Evolutionary conservation across 1,284 basidiomycete species (phyloP), one percentile per base, ranked within the genome.

Genomic region (Fomitopsis betulina): DNA sequence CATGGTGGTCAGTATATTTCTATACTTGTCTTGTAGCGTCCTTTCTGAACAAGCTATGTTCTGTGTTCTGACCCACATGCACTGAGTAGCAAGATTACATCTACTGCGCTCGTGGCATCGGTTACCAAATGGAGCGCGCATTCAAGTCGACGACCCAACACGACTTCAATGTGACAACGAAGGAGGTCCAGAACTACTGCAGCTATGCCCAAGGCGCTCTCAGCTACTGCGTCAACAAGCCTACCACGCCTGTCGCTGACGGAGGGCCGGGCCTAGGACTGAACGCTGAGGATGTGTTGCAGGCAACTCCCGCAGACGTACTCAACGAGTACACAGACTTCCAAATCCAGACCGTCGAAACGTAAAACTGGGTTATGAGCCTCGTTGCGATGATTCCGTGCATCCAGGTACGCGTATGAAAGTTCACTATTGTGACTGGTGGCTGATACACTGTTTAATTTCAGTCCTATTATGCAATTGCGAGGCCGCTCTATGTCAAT

Each of bases 331-430:
- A 57, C 42, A 57, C 55, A 3, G 50, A 30, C 33, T 53, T 60
- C 32, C 55, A 53, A 37, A 30, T 57, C 39, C 9, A 32, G 15
- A 57, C 55, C 4, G 52, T 55, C 27, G 35, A 33, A 30, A 32
- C 15, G 8, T 9, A 40, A 30, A 43, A 47, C 39, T 57, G 58
- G 55, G 58, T 47, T 2, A 23, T 57, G 21, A 39, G 19, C 5
- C 32, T 57, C 17, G 55, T 57, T 5, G 58, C 58, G 21, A 60
- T 57, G 58, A 54, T 57, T 8, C 55, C 58, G 5, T 60, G 55
- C 32, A 51, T 57, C 30, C 58, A 60, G 55, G 55, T 50, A 19
- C 3, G 8, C 33, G 5, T 4, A 8, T 30, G 1, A 30, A 17
- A 3, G 19, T 8, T 35, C 32, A 21, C 13, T 4, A 32, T 12